Conservation (phyloP, 1,284 basidiomycete genomes). For the Ganoderma sinense region DNA sequence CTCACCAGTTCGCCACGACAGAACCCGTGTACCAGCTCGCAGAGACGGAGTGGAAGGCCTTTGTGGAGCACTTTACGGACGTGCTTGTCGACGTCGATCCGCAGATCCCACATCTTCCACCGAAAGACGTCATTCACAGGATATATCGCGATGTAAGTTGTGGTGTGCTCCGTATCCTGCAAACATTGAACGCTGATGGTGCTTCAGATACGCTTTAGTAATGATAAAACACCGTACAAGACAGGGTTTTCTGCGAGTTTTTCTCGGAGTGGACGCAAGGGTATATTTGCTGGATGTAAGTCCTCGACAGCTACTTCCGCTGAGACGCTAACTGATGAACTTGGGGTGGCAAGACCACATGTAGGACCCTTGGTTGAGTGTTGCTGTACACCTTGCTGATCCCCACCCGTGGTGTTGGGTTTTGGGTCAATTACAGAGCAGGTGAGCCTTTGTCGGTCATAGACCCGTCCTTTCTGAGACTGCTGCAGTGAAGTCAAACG, state of each 20-base stretch:
- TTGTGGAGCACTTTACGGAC: conserved; percentile 76
- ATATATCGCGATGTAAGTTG: conserved; percentile 81
- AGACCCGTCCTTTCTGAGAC: neutral
- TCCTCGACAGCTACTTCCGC: conserved; percentile 15
- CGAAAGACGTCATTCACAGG: conserved; percentile 87
- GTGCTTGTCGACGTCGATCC: conserved; percentile 75
- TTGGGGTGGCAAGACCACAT: conserved; percentile 47
- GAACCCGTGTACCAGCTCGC: conserved; percentile 85
- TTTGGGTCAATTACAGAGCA: conserved; percentile 15
- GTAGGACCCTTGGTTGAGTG: conserved; percentile 31
- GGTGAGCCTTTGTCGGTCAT: conserved; percentile 13
- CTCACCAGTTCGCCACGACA: conserved; percentile 36
- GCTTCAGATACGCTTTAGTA: conserved; percentile 84
- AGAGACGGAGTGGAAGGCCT: conserved; percentile 89
- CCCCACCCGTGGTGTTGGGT: neutral
- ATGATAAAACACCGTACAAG: conserved; percentile 95
- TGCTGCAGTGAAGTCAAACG: conserved; percentile 70
- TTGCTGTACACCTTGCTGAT: neutral
- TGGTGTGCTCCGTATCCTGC: neutral
- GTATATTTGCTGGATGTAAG: conserved; percentile 80
- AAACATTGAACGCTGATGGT: neutral
- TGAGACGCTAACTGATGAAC: neutral
- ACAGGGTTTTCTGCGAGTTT: conserved; percentile 78
- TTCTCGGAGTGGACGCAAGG: conserved; percentile 82
- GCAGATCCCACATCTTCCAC: conserved; percentile 84